A percentile compares a stretch with the other conserved stretches of the same genome.
phyloP scores from a whole-genome alignment of 345 rosid species.

The Rhodomyrtus tomentosa region DNA sequence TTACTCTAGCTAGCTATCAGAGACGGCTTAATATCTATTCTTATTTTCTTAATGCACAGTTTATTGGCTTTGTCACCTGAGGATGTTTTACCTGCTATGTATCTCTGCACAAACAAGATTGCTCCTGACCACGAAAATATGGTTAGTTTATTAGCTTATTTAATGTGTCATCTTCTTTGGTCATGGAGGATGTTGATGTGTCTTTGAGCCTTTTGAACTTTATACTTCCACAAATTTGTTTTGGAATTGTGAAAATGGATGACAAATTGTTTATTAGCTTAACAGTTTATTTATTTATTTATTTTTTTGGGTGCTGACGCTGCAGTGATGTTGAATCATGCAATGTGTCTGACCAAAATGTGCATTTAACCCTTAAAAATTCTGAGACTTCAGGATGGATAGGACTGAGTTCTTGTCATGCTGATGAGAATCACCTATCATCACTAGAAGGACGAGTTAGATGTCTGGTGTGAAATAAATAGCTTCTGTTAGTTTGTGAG shows the following conservation, averaged over 20 bases:
- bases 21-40: not conserved
- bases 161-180: not conserved
- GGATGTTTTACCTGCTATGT: constrained; percentile 73
- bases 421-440: not conserved
- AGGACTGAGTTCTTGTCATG: not conserved
- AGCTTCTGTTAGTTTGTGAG: not conserved
- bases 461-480: not conserved
- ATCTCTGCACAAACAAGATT: constrained; percentile 83
- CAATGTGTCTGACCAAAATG: not conserved
- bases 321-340: not conserved
- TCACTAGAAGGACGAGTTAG: not conserved
- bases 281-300: not conserved
- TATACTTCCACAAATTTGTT: not conserved
- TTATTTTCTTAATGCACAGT: constrained; percentile 21
- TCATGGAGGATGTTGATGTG: not conserved
- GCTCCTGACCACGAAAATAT: constrained; percentile 81
- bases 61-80: constrained; percentile 81
- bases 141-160: constrained; percentile 21
- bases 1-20: not conserved
- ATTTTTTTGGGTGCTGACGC: not conserved
- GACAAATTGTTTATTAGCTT: not conserved
- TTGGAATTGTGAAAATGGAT: not conserved
- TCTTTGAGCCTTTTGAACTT: not conserved
- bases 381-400: not conserved
- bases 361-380: not conserved